These are phyloP conservation scores for Colletotrichum gigasporum DNA, from an alignment of 2,329 filamentous ascomycete species.

Conservation along the genomic window DNA sequence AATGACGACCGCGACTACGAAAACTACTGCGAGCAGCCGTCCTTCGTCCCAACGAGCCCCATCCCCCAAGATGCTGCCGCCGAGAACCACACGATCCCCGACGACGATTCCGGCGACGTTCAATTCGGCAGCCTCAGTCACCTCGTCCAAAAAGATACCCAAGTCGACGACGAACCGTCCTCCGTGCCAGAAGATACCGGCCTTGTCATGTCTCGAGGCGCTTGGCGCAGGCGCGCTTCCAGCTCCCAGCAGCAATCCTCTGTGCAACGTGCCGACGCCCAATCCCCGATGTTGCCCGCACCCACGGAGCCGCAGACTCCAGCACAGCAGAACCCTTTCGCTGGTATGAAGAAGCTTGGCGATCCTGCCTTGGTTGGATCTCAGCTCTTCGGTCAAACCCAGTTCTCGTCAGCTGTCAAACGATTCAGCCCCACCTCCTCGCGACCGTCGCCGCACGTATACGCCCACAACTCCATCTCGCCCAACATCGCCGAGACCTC, in stretches of 20 bases:
- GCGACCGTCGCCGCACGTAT: slow-evolving; percentile 61
- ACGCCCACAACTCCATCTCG: slow-evolving; percentile 54
- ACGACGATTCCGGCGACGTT: slow-evolving; percentile 61
- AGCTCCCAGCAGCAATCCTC: slow-evolving; percentile 45
- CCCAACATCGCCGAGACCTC: slow-evolving; percentile 57
- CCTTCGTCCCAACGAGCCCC: slow-evolving; percentile 29
- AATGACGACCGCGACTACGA: slow-evolving; percentile 66
- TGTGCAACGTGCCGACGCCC: slow-evolving; percentile 10
- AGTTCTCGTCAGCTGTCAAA: slow-evolving; percentile 61
- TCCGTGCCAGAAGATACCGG: slow-evolving; percentile 42
- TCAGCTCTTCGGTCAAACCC: slow-evolving; percentile 66
- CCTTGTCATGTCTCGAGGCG: slow-evolving; percentile 48
- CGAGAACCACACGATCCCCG: slow-evolving; percentile 47
- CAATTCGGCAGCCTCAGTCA: slow-evolving; percentile 51
- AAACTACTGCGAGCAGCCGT: slow-evolving; percentile 38
- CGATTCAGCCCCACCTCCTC: slow-evolving; percentile 65
- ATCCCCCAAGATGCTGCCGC: slow-evolving; percentile 33
- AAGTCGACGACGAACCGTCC: slow-evolving; percentile 50
- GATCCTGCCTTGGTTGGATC: slow-evolving; percentile 50
- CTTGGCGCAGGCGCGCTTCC: slow-evolving; percentile 47
- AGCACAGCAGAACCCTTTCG: slow-evolving; percentile 59
- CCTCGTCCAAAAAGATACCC: slow-evolving; percentile 48
- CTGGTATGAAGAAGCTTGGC: slow-evolving; percentile 42
- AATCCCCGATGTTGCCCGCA: slow-evolving; percentile 43
- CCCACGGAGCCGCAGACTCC: slow-evolving; percentile 58